Base-by-base conservation (phyloP, 2,329 filamentous ascomycete genomes). In the Neonectria neomacrospora region DNA sequence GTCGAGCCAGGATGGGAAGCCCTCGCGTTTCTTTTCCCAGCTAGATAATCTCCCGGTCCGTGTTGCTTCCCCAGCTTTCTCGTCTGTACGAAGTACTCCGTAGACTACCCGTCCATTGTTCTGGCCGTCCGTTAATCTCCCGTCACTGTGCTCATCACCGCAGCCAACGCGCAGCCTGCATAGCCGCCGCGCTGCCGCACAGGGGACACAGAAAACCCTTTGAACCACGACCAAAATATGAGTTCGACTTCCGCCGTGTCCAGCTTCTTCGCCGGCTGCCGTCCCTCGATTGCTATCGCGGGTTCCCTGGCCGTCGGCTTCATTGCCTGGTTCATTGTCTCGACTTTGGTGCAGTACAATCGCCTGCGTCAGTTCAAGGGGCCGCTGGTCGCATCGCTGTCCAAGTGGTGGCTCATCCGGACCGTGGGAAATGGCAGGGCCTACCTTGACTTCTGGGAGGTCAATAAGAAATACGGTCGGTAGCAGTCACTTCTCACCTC, bases 281-380 rank as follows among this genome's bases (percentile, higher is more conserved):
- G 60, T 6, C 61, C 69, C 5, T 68, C 63, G 8, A 28, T 69
- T 7, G 62, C 45, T 10, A 50, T 65, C 3, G 60, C 61, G 16
- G 66, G 22, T 5, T 30, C 60, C 5, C 3, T 71, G 23, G 37
- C 30, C 5, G 18, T 41, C 14, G 44, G 54, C 34, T 16, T 68
- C 20, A 26, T 63, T 5, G 14, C 66, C 3, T 73, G 63, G 67
- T 69, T 48, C 1, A 50, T 58, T 5, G 20, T 64, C 8, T 72
- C 72, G 3, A 71, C 63, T 9, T 67, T 69, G 34, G 60, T 58
- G 5, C 70, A 76, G 22, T 81, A 80, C 67, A 70, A 62, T 28
- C 76, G 80, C 26, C 76, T 83, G 7, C 74, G 78, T 11, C 77
- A 81, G 61, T 73, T 83, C 57, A 75, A 76, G 6, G 81, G 81